These are phyloP conservation scores for Prunus persica DNA, from an alignment of 306 rosid genomes.

Conservation along the genomic window Prunus_persica_NCBIv2 NC_034009.1:43677001-43677500, in stretches of 20 bases:
- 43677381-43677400: neutral
- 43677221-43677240: constrained; percentile 95
- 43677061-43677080: neutral
- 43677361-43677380: neutral
- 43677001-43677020: neutral
- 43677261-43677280: constrained; percentile 60
- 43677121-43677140: neutral
- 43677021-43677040: neutral
- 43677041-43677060: neutral
- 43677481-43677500: neutral
- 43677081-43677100: neutral
- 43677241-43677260: constrained; percentile 84
- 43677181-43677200: constrained; percentile 27
- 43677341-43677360: constrained; percentile 1
- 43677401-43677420: neutral
- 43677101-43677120: neutral
- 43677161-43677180: neutral
- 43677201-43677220: constrained; percentile 62
- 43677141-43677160: neutral
- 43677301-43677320: constrained; percentile 66
- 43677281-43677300: constrained; percentile 69
- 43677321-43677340: constrained; percentile 48
- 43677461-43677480: neutral
- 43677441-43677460: neutral
- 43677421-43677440: neutral